phyloP scores from a whole-genome alignment of 352 stramenopile species.

The Globisporangium recalcitrans region DNA sequence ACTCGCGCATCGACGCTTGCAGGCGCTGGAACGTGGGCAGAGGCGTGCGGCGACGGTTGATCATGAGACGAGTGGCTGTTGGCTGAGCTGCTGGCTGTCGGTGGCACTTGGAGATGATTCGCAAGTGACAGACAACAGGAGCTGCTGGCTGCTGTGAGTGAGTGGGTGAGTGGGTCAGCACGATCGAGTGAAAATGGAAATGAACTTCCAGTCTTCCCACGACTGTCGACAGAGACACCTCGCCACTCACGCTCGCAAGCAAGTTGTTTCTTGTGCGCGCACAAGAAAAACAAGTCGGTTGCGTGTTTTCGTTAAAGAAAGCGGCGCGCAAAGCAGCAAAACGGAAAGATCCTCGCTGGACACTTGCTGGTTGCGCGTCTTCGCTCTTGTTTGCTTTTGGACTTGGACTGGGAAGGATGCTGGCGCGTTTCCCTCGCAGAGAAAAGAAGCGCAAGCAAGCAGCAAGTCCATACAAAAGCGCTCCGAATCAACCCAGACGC shows the following conservation, averaged over 20 bases:
- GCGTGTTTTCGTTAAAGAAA: constrained; percentile 12
- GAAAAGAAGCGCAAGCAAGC: constrained; percentile 1
- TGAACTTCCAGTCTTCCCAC: constrained; percentile 6
- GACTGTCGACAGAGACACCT: background rate
- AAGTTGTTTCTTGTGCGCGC: no score
- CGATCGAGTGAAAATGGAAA: background rate
- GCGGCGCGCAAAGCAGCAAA: constrained; percentile 3
- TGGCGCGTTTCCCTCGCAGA: constrained; percentile 1
- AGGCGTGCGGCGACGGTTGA: constrained; percentile 29
- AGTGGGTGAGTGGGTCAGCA: constrained; percentile 3
- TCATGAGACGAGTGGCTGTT: constrained; percentile 28
- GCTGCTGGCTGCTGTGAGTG: background rate
- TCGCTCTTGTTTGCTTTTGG: background rate
- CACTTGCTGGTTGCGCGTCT: background rate
- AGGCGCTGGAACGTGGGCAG: constrained; percentile 49
- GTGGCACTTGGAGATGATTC: background rate
- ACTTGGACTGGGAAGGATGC: background rate
- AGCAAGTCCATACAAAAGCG: background rate
- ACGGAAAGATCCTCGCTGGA: background rate
- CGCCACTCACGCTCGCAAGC: background rate
- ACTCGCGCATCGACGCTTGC: constrained; percentile 41
- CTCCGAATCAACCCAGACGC: no score
- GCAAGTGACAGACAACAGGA: background rate
- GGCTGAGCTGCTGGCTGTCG: background rate
- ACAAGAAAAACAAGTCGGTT: no score